phyloP scores from a whole-genome alignment of 352 stramenopile species.

The Phytophthora sojae region DNA sequence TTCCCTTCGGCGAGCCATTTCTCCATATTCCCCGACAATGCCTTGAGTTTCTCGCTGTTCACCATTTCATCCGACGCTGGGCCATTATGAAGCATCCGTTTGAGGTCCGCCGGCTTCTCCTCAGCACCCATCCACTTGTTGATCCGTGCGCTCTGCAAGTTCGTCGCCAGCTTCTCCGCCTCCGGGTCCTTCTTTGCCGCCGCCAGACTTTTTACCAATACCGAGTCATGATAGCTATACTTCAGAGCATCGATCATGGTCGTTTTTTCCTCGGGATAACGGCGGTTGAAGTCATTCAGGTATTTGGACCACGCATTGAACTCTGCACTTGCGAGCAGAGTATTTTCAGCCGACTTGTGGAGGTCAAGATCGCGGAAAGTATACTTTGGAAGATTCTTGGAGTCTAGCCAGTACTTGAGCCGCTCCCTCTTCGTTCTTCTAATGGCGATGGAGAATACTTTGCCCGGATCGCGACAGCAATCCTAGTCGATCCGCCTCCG shows the following conservation, averaged over 20 bases:
- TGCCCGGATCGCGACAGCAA: too few relatives aligned
- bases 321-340: background rate
- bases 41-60: too few relatives aligned
- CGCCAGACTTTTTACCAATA: background rate
- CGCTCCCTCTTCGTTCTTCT: too few relatives aligned
- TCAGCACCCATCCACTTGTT: slow-evolving; percentile 16
- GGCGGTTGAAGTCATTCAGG: background rate
- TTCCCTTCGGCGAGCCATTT: too few relatives aligned
- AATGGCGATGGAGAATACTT: too few relatives aligned
- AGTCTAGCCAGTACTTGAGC: too few relatives aligned
- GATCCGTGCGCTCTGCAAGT: slow-evolving; percentile 46
- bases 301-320: background rate
- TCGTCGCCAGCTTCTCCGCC: background rate
- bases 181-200: background rate
- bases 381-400: too few relatives aligned
- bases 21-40: too few relatives aligned
- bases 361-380: too few relatives aligned
- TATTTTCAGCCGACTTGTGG: background rate
- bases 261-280: background rate
- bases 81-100: too few relatives aligned
- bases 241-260: background rate
- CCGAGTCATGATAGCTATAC: background rate
- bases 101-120: background rate
- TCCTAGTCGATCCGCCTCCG: too few relatives aligned
- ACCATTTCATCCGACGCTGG: too few relatives aligned